A percentile compares a stretch with the other conserved stretches of the same genome.
Evolutionary conservation across 495 filamentous ascomycete species (phyloP).

Genomic region (Xylaria scruposa): DNA sequence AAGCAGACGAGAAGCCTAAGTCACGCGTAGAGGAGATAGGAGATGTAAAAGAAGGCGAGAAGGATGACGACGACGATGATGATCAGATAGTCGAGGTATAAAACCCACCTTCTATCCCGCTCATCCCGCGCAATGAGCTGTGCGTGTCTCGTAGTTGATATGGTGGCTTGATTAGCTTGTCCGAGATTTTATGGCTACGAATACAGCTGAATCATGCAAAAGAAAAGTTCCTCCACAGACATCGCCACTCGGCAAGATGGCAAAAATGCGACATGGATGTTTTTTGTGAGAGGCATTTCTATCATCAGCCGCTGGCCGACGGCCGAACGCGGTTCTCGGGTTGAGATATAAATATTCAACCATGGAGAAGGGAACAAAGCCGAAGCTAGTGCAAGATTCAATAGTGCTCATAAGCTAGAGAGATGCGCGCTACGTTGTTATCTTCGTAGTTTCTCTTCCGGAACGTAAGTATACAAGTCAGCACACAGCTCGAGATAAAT

Average conservation of each 20-base stretch:
- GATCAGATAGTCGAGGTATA: constrained; percentile 54
- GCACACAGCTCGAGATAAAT: neutral
- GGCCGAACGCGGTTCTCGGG: neutral
- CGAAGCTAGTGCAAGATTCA: neutral
- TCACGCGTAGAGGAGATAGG: constrained; percentile 40
- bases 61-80: constrained; percentile 54
- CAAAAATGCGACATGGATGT: neutral
- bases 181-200: neutral
- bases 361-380: neutral
- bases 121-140: constrained; percentile 6
- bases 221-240: neutral
- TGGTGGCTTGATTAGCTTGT: neutral
- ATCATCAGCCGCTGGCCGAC: neutral
- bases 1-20: constrained; percentile 57
- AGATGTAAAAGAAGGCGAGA: constrained; percentile 57
- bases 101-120: constrained; percentile 8
- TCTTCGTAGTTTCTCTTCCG: neutral
- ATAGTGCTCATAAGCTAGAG: neutral
- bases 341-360: neutral
- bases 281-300: neutral
- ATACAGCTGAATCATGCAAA: neutral
- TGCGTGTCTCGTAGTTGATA: constrained; percentile 9
- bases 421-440: neutral
- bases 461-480: neutral
- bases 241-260: neutral